Evolutionary conservation across 2,329 filamentous ascomycete genomes (phyloP).

Genomic region (Trichoderma sp.): DNA sequence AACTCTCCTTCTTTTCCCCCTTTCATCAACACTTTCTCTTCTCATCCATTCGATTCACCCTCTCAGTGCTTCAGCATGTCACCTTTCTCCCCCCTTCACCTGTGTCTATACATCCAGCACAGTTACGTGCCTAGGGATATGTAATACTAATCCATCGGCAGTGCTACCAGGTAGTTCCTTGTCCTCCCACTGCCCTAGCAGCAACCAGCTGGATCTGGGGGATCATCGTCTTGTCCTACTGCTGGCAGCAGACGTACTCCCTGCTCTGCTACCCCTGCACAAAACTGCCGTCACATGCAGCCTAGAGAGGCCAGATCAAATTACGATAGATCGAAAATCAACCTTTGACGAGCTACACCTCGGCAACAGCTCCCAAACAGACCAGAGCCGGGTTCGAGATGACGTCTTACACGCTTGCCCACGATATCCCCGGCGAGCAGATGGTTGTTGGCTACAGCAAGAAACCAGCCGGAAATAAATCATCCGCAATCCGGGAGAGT

Average conservation of each 20-base stretch:
- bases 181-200: background rate
- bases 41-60: background rate
- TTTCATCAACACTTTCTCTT: background rate
- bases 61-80: background rate
- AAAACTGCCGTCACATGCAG: background rate
- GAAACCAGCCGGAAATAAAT: background rate
- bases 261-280: background rate
- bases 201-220: background rate
- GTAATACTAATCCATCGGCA: background rate
- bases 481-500: background rate
- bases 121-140: background rate
- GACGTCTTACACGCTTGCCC: background rate
- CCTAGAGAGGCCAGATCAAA: background rate
- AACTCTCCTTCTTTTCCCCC: background rate
- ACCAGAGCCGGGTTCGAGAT: background rate
- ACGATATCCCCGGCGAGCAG: background rate
- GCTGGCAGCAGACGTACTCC: background rate
- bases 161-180: background rate
- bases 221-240: background rate
- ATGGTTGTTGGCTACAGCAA: background rate
- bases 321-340: background rate
- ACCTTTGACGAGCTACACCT: background rate
- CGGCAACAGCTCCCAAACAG: background rate
- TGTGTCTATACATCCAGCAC: background rate
- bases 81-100: background rate